phyloP scores from a whole-genome alignment of 345 rosid genomes.

The Theobroma cacao region DNA sequence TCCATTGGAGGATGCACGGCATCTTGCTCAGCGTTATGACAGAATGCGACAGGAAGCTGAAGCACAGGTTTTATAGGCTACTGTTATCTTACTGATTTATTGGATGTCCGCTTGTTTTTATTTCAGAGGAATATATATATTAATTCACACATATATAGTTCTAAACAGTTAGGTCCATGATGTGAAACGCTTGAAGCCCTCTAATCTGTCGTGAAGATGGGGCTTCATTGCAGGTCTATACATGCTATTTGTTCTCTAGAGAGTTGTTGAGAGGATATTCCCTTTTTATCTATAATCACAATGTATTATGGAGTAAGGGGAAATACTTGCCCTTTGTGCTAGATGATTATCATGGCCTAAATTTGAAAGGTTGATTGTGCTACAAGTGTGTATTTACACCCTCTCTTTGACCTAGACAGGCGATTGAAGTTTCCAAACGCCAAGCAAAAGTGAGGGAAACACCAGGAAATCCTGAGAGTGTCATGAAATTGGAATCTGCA shows the following conservation, averaged over 20 bases:
- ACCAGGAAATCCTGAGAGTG: slow-evolving; percentile 59
- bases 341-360: neutral
- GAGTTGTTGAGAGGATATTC: neutral
- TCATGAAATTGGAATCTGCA: slow-evolving; percentile 71
- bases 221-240: neutral
- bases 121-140: neutral
- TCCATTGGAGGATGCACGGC: slow-evolving; percentile 93
- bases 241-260: neutral
- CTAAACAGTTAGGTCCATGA: neutral
- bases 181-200: neutral
- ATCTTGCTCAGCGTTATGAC: slow-evolving; percentile 96
- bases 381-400: slow-evolving; percentile 8
- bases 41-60: slow-evolving; percentile 92
- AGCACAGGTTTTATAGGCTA: slow-evolving; percentile 66
- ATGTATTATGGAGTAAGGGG: neutral
- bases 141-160: neutral
- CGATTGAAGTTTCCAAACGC: slow-evolving; percentile 82
- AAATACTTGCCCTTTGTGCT: neutral
- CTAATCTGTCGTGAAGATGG: slow-evolving; percentile 5
- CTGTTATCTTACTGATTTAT: neutral
- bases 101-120: neutral
- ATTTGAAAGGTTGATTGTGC: neutral
- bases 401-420: slow-evolving; percentile 54
- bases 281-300: neutral
- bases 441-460: slow-evolving; percentile 76